Evolutionary conservation across 805 yeast species (phyloP).

Genomic region (Saccharomycopsis guyanensis): DNA sequence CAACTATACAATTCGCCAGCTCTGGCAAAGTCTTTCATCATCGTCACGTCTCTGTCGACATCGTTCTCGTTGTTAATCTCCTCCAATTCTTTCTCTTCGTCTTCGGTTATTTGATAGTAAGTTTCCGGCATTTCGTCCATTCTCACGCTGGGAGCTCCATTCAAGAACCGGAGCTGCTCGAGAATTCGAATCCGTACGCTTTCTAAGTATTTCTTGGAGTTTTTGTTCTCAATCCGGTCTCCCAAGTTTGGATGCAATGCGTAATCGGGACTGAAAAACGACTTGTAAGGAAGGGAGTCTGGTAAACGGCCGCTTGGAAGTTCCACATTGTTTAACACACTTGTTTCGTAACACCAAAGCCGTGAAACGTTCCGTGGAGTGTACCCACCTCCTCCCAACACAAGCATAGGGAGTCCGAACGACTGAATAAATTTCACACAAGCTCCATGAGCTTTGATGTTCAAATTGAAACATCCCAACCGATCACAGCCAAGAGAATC

Average conservation of each 20-base stretch:
- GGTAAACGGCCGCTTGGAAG: slow-evolving; percentile 51
- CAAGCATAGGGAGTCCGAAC: slow-evolving; percentile 84
- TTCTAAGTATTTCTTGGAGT: slow-evolving; percentile 75
- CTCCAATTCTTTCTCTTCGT: slow-evolving; percentile 19
- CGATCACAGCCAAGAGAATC: slow-evolving; percentile 92
- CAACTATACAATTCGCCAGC: slow-evolving; percentile 7
- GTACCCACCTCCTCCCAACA: slow-evolving; percentile 96
- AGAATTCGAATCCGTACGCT: slow-evolving; percentile 65
- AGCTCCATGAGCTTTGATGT: slow-evolving; percentile 90
- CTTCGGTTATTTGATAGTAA: slow-evolving; percentile 18
- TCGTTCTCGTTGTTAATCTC: slow-evolving; percentile 19
- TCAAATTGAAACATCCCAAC: slow-evolving; percentile 86
- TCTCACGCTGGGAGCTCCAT: slow-evolving; percentile 91
- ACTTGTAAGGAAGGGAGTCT: slow-evolving; percentile 62
- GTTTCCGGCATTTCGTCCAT: slow-evolving; percentile 83
- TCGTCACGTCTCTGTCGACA: slow-evolving; percentile 4
- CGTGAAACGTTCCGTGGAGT: slow-evolving; percentile 93
- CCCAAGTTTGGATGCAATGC: slow-evolving; percentile 80
- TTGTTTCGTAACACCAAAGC: slow-evolving; percentile 93
- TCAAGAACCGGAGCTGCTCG: slow-evolving; percentile 73
- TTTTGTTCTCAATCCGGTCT: slow-evolving; percentile 77
- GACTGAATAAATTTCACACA: slow-evolving; percentile 86
- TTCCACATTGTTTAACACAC: slow-evolving; percentile 61
- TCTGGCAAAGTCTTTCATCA: slow-evolving; percentile 3
- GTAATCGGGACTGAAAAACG: slow-evolving; percentile 86